These are phyloP conservation scores for Botrytis porri DNA, from an alignment of 2,329 filamentous ascomycete species.

Conservation along the genomic window DNA sequence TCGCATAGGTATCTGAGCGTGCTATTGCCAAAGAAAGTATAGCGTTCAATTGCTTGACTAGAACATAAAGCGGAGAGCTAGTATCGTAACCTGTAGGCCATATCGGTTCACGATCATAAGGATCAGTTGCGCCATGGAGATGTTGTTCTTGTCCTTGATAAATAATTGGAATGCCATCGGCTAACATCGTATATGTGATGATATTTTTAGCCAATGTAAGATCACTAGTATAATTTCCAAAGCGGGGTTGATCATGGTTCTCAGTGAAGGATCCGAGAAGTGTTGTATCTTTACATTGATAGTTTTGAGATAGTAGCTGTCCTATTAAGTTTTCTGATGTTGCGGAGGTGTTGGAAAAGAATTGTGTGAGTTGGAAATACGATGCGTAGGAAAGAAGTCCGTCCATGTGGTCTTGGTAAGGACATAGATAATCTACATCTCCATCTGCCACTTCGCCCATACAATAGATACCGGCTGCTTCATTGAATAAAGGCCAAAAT, in stretches of 20 bases:
- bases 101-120: constrained; percentile 44
- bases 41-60: constrained; percentile 34
- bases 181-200: constrained; percentile 47
- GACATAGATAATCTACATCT: constrained; percentile 51
- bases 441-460: constrained; percentile 60
- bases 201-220: constrained; percentile 43
- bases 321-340: constrained; percentile 20
- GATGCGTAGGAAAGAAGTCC: constrained; percentile 46
- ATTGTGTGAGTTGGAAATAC: constrained; percentile 19
- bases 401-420: constrained; percentile 52
- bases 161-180: constrained; percentile 50
- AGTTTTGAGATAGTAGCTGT: constrained; percentile 19
- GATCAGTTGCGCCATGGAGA: constrained; percentile 41
- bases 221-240: constrained; percentile 35
- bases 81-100: constrained; percentile 43
- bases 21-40: constrained; percentile 23
- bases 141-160: constrained; percentile 54
- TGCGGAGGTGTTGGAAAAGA: constrained; percentile 24
- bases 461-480: constrained; percentile 54
- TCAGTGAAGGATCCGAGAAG: constrained; percentile 41
- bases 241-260: constrained; percentile 45
- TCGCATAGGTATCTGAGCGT: constrained; percentile 18
- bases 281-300: constrained; percentile 37
- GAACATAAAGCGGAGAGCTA: constrained; percentile 40
- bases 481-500: constrained; percentile 55